A percentile compares a stretch with the other conserved stretches of the same genome.
Evolutionary conservation across 2,329 filamentous ascomycete species (phyloP).

Genomic region (Clonostachys rosea): DNA sequence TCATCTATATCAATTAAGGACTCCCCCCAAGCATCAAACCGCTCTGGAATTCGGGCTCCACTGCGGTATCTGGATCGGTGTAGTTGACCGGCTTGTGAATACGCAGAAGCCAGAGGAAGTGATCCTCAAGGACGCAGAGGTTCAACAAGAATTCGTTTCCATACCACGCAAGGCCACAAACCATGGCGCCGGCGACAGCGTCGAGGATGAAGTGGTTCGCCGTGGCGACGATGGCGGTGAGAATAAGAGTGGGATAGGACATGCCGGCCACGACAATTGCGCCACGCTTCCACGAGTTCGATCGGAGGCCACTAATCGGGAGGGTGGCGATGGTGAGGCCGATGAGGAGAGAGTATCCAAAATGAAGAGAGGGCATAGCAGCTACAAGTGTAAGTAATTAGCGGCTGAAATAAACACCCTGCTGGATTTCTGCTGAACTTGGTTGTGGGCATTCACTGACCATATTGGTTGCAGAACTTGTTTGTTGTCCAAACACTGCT

Average conservation of each 20-base stretch:
- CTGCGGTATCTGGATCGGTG: slow-evolving; percentile 26
- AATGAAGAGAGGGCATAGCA: slow-evolving; percentile 73
- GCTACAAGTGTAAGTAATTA: slow-evolving; percentile 33
- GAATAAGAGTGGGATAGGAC: slow-evolving; percentile 59
- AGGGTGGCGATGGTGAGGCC: slow-evolving; percentile 65
- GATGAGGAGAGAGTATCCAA: slow-evolving; percentile 70
- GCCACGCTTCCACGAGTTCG: slow-evolving; percentile 44
- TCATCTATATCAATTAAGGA: too few species aligned
- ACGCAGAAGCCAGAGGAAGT: slow-evolving; percentile 56
- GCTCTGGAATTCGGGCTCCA: slow-evolving; percentile 22
- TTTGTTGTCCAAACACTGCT: slow-evolving; percentile 55
- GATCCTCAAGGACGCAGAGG: slow-evolving; percentile 61
- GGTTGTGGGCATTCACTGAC: slow-evolving; percentile 25
- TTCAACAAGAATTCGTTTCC: slow-evolving; percentile 53
- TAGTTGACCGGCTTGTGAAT: slow-evolving; percentile 58
- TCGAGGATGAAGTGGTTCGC: slow-evolving; percentile 73
- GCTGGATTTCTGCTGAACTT: too few species aligned
- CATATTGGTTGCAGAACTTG: slow-evolving; percentile 57
- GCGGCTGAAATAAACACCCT: neutral
- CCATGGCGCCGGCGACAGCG: slow-evolving; percentile 61
- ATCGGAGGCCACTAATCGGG: slow-evolving; percentile 51
- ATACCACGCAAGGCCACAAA: slow-evolving; percentile 62
- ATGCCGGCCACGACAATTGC: slow-evolving; percentile 43
- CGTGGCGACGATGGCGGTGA: slow-evolving; percentile 65
- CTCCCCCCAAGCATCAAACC: neutral